phyloP scores from a whole-genome alignment of 345 rosid species.

The Gossypium thurberi region DNA sequence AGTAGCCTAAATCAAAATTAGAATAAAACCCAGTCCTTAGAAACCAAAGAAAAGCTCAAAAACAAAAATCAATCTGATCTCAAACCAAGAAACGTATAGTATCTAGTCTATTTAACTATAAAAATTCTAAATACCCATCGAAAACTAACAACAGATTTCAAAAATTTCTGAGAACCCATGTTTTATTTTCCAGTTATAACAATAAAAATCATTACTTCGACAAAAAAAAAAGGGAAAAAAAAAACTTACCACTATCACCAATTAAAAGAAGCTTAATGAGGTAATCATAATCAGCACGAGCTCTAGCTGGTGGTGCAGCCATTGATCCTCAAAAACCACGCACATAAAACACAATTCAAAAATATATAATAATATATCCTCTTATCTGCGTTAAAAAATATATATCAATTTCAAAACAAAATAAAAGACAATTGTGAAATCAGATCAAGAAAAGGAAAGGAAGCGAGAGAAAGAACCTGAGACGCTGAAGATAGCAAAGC shows the following conservation, averaged over 20 bases:
- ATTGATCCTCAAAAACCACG: slow-evolving; percentile 24
- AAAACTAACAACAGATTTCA: background rate
- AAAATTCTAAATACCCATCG: background rate
- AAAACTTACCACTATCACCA: slow-evolving; percentile 57
- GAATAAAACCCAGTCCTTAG: slow-evolving; percentile 2
- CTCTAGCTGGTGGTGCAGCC: slow-evolving; percentile 76
- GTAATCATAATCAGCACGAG: slow-evolving; percentile 70
- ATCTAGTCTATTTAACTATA: background rate
- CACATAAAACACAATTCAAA: background rate
- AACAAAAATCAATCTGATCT: background rate
- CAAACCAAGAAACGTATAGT: background rate
- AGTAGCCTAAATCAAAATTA: background rate
- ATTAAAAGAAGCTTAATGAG: slow-evolving; percentile 77
- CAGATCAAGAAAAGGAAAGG: background rate
- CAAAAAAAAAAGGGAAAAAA: background rate
- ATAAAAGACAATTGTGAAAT: background rate
- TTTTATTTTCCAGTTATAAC: background rate
- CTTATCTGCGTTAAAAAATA: slow-evolving; percentile 7
- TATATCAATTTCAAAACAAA: background rate
- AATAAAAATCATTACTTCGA: background rate
- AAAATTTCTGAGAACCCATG: background rate
- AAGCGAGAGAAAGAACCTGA: background rate
- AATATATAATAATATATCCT: background rate
- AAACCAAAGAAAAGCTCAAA: slow-evolving; percentile 5
- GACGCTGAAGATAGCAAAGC: background rate